phyloP scores from a whole-genome alignment of 805 yeast species.

The Monosporozyma aquatica region DNA sequence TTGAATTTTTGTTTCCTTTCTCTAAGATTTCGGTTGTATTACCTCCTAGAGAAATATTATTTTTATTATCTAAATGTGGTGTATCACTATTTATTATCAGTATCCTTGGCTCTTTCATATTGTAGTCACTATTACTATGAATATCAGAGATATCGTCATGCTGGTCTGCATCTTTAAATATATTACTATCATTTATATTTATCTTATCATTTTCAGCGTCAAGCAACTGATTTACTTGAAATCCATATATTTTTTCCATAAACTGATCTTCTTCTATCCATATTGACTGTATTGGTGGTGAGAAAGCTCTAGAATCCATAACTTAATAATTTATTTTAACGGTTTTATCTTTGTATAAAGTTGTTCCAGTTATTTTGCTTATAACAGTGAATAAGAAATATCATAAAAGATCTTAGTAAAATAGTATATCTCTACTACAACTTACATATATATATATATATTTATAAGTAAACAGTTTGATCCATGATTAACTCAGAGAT shows the following conservation, averaged over 20 bases:
- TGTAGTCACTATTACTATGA: too few relatives aligned
- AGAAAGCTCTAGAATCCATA: constrained; percentile 1
- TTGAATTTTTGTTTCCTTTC: background rate
- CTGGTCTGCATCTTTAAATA: background rate
- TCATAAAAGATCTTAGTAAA: background rate
- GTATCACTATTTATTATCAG: constrained; percentile 26
- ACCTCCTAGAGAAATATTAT: background rate
- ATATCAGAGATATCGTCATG: too few relatives aligned
- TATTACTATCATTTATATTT: too few relatives aligned
- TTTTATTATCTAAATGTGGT: constrained; percentile 14
- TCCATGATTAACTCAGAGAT: background rate
- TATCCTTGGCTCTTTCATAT: too few relatives aligned
- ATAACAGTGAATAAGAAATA: too few relatives aligned
- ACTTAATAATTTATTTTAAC: background rate
- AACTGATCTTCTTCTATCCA: constrained; percentile 36
- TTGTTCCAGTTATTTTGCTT: too few relatives aligned
- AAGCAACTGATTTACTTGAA: constrained; percentile 13
- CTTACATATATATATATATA: background rate
- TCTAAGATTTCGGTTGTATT: background rate
- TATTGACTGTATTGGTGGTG: constrained; percentile 33
- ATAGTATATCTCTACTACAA: background rate
- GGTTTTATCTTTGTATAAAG: background rate
- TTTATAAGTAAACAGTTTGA: background rate
- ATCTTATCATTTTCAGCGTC: too few relatives aligned
- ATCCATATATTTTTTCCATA: constrained; percentile 29